Evolutionary conservation across 345 rosid species (phyloP).

Genomic region (Diplotaxis tenuifolia): DNA sequence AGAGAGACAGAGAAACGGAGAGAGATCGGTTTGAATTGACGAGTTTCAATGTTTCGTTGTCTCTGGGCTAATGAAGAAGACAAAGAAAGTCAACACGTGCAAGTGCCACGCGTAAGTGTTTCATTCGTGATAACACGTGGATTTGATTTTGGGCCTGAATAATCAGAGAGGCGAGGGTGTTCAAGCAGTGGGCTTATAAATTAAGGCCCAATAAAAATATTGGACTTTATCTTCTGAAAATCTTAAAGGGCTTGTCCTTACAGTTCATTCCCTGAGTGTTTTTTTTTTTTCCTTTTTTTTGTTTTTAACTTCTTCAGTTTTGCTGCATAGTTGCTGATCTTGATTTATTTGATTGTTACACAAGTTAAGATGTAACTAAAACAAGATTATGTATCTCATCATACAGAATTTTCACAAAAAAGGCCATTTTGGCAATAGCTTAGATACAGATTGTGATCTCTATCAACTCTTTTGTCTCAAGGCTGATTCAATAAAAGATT

Average conservation of each 20-base stretch:
- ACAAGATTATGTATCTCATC: constrained; percentile 23
- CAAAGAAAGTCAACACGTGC: constrained; percentile 18
- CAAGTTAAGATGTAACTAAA: constrained; percentile 37
- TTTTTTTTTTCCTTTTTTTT: constrained; percentile 20
- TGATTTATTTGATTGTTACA: constrained; percentile 23
- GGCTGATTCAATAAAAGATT: constrained; percentile 12
- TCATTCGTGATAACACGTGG: constrained; percentile 24
- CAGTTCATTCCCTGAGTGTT: too few species aligned
- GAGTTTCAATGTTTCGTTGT: not conserved
- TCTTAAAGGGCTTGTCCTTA: too few species aligned
- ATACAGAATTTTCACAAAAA: constrained; percentile 16
- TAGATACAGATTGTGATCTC: constrained; percentile 22
- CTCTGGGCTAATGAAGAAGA: constrained; percentile 1
- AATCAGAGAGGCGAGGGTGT: not conserved
- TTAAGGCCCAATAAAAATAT: too few species aligned
- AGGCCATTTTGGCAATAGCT: constrained; percentile 32
- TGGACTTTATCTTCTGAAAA: too few species aligned
- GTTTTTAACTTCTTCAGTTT: constrained; percentile 28
- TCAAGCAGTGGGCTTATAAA: constrained; percentile 1
- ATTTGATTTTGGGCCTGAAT: not conserved
- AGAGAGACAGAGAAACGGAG: not conserved
- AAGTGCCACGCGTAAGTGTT: constrained; percentile 6
- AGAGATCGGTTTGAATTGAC: constrained; percentile 13
- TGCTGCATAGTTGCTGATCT: constrained; percentile 35
- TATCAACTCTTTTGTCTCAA: constrained; percentile 3